These are phyloP conservation scores for Verticillium dahliae DNA, from an alignment of 2,329 filamentous ascomycete species.

Conservation along the genomic window DNA sequence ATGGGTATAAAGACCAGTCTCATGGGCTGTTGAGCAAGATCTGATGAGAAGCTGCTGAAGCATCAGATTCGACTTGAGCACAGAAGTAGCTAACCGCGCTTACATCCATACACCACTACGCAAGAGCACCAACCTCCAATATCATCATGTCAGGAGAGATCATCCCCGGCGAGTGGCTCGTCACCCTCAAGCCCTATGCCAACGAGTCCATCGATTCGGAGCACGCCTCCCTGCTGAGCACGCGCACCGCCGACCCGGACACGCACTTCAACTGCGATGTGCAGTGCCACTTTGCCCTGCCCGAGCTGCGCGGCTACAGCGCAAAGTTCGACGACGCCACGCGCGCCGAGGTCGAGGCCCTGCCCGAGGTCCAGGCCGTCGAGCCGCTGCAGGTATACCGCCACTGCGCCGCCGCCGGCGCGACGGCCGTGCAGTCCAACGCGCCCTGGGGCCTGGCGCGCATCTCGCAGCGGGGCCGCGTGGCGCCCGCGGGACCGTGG, in stretches of 20 bases:
- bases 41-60: too few relatives aligned
- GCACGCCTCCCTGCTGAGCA: background rate
- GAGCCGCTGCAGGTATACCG: conserved; percentile 1
- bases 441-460: conserved; percentile 18
- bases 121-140: too few relatives aligned
- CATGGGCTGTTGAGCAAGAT: background rate
- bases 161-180: conserved; percentile 1
- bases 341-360: background rate
- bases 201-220: background rate
- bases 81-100: too few relatives aligned
- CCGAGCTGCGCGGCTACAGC: conserved; percentile 1
- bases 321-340: conserved; percentile 3
- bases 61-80: too few relatives aligned
- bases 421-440: conserved; percentile 14
- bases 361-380: background rate
- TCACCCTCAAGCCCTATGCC: conserved; percentile 1
- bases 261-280: conserved; percentile 2
- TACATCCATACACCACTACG: too few relatives aligned
- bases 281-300: background rate
- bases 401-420: background rate
- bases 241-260: background rate
- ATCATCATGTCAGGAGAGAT: background rate
- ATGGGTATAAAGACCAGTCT: background rate
- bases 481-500: background rate
- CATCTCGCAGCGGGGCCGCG: conserved; percentile 9